Evolutionary conservation across 352 stramenopile genomes (phyloP).

Genomic region (Phytophthora cryptogea): DNA sequence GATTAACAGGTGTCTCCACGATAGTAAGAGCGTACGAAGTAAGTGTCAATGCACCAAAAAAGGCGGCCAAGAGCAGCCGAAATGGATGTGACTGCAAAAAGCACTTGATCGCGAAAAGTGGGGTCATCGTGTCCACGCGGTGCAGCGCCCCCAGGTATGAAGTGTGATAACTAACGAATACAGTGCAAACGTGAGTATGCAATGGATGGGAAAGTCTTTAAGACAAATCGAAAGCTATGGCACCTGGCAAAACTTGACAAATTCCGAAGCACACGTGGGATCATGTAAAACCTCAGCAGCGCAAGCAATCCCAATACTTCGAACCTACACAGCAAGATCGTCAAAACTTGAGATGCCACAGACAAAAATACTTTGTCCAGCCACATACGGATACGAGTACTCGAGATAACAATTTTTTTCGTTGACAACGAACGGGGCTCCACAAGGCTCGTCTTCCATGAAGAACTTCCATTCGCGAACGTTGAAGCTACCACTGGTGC

Average conservation of each 20-base stretch:
- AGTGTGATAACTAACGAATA: slow-evolving; percentile 60
- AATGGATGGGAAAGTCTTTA: neutral
- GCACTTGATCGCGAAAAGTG: slow-evolving; percentile 84
- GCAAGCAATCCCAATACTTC: slow-evolving; percentile 71
- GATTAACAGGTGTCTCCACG: slow-evolving; percentile 69
- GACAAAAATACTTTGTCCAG: neutral
- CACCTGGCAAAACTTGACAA: slow-evolving; percentile 80
- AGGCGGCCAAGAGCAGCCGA: slow-evolving; percentile 51
- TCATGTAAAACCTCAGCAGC: slow-evolving; percentile 77
- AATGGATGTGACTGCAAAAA: slow-evolving; percentile 75
- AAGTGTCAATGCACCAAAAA: slow-evolving; percentile 47
- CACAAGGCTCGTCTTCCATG: slow-evolving; percentile 40
- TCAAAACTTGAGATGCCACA: neutral
- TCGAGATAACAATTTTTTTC: slow-evolving; percentile 61
- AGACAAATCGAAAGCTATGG: neutral
- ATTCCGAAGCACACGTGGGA: slow-evolving; percentile 75
- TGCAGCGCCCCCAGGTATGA: slow-evolving; percentile 76
- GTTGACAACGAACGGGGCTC: slow-evolving; percentile 37
- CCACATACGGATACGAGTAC: slow-evolving; percentile 68
- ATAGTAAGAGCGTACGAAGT: slow-evolving; percentile 71
- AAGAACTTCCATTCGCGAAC: slow-evolving; percentile 80
- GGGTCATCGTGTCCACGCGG: slow-evolving; percentile 76
- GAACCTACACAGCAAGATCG: slow-evolving; percentile 36
- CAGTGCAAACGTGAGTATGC: neutral
- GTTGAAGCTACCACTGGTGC: slow-evolving; percentile 47